A percentile compares a stretch with the other conserved stretches of the same genome.
Evolutionary conservation across 371 early-diverging fungal genomes (phyloP).

Genomic region (Lichtheimia corymbifera): DNA sequence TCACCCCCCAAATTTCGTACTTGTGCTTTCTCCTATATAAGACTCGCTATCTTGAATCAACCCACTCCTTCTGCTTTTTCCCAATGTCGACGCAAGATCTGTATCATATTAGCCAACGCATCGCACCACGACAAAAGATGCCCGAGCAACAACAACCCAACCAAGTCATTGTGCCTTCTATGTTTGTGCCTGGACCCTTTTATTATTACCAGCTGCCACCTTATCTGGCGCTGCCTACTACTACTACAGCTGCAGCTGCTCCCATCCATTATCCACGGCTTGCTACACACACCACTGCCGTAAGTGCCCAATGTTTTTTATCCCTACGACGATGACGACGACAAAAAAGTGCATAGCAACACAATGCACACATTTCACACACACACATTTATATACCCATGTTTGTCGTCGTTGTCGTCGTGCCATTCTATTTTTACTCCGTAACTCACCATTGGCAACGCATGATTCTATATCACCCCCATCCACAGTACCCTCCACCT

Average conservation of each 20-base stretch:
- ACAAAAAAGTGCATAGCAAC: neutral
- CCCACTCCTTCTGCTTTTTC: conserved; percentile 5
- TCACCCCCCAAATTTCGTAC: neutral
- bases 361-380: too few relatives aligned
- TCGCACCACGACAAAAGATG: conserved; percentile 14
- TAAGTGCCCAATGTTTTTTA: neutral
- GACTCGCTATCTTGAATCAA: neutral
- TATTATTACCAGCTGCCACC: conserved; percentile 6
- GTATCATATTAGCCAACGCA: conserved; percentile 9
- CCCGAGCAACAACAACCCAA: conserved; percentile 1
- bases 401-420: too few relatives aligned
- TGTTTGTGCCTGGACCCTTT: conserved; percentile 13
- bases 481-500: conserved; percentile 16
- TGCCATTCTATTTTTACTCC: conserved; percentile 1
- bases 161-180: conserved; percentile 20
- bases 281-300: neutral
- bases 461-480: neutral
- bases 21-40: conserved; percentile 3
- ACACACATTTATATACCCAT: too few relatives aligned
- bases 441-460: conserved; percentile 1
- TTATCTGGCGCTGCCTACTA: conserved; percentile 2
- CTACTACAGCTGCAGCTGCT: conserved; percentile 1
- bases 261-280: conserved; percentile 1
- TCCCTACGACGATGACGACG: neutral
- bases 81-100: conserved; percentile 3